A percentile compares a stretch with the other conserved stretches of the same genome.
These are phyloP conservation scores for Aspergillus puulaauensis DNA, from an alignment of 2,329 filamentous ascomycete genomes.

Conservation along the genomic window DNA sequence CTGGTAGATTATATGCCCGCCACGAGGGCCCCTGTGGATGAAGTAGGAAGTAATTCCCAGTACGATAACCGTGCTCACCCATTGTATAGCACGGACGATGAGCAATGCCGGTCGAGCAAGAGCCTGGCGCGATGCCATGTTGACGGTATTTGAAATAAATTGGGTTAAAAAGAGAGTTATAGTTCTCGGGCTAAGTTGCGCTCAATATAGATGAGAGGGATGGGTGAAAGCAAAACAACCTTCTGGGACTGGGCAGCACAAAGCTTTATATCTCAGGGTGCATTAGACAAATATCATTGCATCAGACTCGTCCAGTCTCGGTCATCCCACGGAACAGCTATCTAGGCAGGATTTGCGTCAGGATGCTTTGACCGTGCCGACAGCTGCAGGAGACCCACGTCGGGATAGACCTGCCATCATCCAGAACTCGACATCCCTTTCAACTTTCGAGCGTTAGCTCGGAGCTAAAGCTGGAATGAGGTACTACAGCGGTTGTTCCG, in stretches of 20 bases:
- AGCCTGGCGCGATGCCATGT: constrained; percentile 24
- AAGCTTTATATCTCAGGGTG: constrained; percentile 2
- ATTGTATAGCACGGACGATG: constrained; percentile 32
- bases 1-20: constrained; percentile 38
- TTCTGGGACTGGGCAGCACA: not conserved
- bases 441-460: not conserved
- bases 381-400: constrained; percentile 11
- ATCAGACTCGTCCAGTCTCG: constrained; percentile 1
- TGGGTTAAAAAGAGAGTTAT: not conserved
- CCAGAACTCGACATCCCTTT: not conserved
- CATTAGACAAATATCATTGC: not conserved
- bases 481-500: not conserved
- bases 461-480: not conserved
- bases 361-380: constrained; percentile 11
- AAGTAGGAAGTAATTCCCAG: constrained; percentile 44
- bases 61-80: constrained; percentile 41
- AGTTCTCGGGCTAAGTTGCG: not conserved
- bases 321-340: constrained; percentile 7
- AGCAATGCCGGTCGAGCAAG: constrained; percentile 34
- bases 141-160: not conserved
- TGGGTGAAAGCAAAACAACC: not conserved
- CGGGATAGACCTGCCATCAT: not conserved
- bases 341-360: constrained; percentile 8
- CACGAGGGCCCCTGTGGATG: constrained; percentile 32
- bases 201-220: not conserved